Evolutionary conservation across 345 rosid genomes (phyloP), one percentile per base, ranked within the genome.

Genomic region (Anastatica hierochuntica): DNA sequence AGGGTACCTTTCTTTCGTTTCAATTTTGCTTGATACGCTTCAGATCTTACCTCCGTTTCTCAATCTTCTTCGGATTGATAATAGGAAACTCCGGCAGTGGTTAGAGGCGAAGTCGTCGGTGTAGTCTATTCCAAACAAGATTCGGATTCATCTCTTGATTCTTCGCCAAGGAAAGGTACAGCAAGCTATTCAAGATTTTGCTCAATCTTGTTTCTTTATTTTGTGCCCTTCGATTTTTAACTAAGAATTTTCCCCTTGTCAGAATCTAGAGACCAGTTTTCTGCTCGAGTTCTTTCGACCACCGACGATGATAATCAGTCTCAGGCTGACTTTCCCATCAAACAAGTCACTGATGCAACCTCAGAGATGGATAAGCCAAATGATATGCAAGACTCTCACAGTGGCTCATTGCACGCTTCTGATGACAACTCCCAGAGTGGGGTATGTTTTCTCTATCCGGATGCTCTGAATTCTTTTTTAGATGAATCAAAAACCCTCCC

Each of bases 231-330:
- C 20, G 2, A n/a, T 9, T 49, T 68, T 62, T 27, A 56, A n/a
- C n/a, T 54, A 57, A 49, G 67, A 66, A n/a, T n/a, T 76, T 70
- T 48, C 34, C 36, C 37, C 17, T 38, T 58, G n/a, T 13, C 60
- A 54, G 89, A 70, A 19, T 23, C 65, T 1, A 58, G 63, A 61
- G 92, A 88, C 68, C 94, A 83, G 59, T 69, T 74, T 44, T 77
- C 82, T 68, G 72, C 94, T 35, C 76, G 97, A 50, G 87, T 81
- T 36, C 77, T 92, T 53, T 85, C 84, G 2, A 67, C 97, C 11
- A 65, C 95, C 7, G 45, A 47, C 36, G 78, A 74, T 10, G 79
- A 72, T 14, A 53, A 42, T 56, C 81, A 68, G 42, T 73, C 85
- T 43, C 69, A 58, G 43, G 33, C 60, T 13, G 70, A 60, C 14